Evolutionary conservation across 2,329 filamentous ascomycete species (phyloP), one percentile per base, ranked within the genome.

Genomic region (Myriosclerotinia curreyana): DNA sequence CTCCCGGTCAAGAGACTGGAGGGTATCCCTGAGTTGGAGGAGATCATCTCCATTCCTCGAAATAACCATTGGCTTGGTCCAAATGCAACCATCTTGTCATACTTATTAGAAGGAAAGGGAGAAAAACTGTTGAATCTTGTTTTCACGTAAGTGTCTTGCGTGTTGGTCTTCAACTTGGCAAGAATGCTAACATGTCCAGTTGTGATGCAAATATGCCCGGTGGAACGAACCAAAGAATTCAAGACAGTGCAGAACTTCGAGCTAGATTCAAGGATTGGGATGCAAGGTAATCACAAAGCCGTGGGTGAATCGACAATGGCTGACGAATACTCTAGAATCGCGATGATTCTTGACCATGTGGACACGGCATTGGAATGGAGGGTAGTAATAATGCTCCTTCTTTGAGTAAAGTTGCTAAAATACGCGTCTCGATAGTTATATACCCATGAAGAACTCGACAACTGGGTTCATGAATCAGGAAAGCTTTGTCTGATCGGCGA

Each of bases 11-110:
- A 76, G 25, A 70, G 76, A 60, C 72, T 80, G 22, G 71, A 73
- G 25, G 68, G 74, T 36, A 78, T 80, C 58, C 77, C 78, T 7
- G 58, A 78, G 25, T 73, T 78, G 4, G 74, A 74, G 36, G 74
- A 76, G 46, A 70, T 79, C 7, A 70, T 76, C 12, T 71, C 75
- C 38, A 75, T 75, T 52, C 69, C 71, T 11, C 77, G 76, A 17
- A 79, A 80, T 74, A 77, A 80, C 56, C 76, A 79, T 7, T 80
- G 78, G 78, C 74, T 79, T 15, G 67, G 68, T 17, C 68, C 68
- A 3, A 61, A 70, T 58, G 67, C 62, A 25, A 70, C 67, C 2
- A 62, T 69, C 17, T 63, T 69, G 38, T 69, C 66, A 14, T 70
- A 70, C 65, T 42, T 70, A 36, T 52, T 70, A 5, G 62, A 67